Evolutionary conservation across 1,139 yeast genomes (phyloP).

Genomic region (Diutina catenulata): DNA sequence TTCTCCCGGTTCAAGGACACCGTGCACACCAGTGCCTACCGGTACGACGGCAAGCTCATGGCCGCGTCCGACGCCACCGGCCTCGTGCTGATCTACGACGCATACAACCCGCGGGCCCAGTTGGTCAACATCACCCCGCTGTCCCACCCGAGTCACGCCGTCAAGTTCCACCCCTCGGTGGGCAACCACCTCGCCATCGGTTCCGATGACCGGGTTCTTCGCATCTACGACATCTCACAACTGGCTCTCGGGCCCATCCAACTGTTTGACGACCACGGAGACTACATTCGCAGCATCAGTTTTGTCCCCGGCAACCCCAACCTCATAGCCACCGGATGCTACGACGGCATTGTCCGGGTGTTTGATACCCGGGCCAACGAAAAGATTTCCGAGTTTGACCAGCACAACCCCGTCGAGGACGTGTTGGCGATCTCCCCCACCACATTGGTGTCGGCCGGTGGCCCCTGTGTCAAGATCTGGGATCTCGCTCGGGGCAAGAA

Average conservation of each 20-base stretch:
- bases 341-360: constrained; percentile 79
- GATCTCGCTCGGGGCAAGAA: constrained; percentile 70
- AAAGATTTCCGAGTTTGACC: constrained; percentile 29
- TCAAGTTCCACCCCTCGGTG: constrained; percentile 76
- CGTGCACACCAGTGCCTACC: constrained; percentile 74
- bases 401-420: constrained; percentile 65
- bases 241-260: constrained; percentile 51
- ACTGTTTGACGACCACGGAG: constrained; percentile 68
- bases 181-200: constrained; percentile 73
- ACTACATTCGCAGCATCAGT: constrained; percentile 75
- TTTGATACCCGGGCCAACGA: constrained; percentile 71
- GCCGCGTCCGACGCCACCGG: constrained; percentile 91
- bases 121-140: constrained; percentile 75
- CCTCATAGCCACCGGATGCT: constrained; percentile 83
- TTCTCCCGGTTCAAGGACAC: constrained; percentile 87
- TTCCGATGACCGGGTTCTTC: constrained; percentile 78
- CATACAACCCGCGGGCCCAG: constrained; percentile 65
- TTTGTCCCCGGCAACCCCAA: constrained; percentile 69
- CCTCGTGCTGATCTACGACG: constrained; percentile 70
- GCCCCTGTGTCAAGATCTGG: constrained; percentile 83
- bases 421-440: constrained; percentile 75
- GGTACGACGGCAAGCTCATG: constrained; percentile 71
- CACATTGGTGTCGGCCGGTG: constrained; percentile 75
- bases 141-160: constrained; percentile 81
- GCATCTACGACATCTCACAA: constrained; percentile 83